Percentiles rank a stretch among this genome's conserved stretches.
Conservation (phyloP, 2,329 filamentous ascomycete genomes). For the Penicillium verrucosum region DNA sequence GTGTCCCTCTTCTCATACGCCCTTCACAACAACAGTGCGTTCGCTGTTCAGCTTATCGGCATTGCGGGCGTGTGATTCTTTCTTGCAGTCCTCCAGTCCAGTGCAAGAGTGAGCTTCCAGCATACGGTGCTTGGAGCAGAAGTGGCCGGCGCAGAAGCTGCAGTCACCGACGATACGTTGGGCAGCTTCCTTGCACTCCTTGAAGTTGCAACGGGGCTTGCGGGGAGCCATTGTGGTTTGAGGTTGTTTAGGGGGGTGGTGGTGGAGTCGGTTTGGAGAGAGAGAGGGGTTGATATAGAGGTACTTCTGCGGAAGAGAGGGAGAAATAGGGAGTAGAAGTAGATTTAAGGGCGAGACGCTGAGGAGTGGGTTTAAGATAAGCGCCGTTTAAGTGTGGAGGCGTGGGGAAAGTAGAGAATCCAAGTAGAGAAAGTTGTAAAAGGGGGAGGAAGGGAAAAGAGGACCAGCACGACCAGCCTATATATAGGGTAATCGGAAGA, state of each 20-base stretch:
- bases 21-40: conserved; percentile 89
- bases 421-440: neutral
- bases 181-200: conserved; percentile 81
- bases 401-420: neutral
- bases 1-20: conserved; percentile 57
- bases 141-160: conserved; percentile 88
- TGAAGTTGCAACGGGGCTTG: conserved; percentile 74
- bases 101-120: conserved; percentile 92
- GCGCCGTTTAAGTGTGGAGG: conserved; percentile 16
- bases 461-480: conserved; percentile 5
- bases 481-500: conserved; percentile 25
- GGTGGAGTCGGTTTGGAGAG: conserved; percentile 1
- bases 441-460: neutral
- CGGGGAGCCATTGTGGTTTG: conserved; percentile 46
- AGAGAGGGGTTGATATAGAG: neutral
- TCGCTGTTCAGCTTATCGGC: conserved; percentile 88
- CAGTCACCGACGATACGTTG: conserved; percentile 96
- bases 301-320: conserved; percentile 1
- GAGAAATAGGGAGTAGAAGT: neutral
- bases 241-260: too few species aligned
- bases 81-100: conserved; percentile 94
- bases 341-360: neutral
- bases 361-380: conserved; percentile 15
- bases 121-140: conserved; percentile 91
- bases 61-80: conserved; percentile 92